Conservation (phyloP, 1,139 yeast species). For the Trichomonascaceae sp. region DNA sequence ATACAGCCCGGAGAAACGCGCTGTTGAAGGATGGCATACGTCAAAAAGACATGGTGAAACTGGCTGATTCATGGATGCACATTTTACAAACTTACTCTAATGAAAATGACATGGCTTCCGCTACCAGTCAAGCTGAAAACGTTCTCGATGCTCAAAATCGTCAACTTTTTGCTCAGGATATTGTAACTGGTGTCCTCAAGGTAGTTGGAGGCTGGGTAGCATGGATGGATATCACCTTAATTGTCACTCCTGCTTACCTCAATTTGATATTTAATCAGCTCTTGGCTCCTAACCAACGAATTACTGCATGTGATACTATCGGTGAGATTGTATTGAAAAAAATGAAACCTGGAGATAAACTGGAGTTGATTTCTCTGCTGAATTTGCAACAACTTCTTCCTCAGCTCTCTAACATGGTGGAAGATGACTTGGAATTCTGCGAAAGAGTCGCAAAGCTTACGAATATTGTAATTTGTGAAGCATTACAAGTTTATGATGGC, state of each 20-base stretch:
- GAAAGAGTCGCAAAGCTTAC: constrained; percentile 72
- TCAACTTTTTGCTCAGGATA: constrained; percentile 36
- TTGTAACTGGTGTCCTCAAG: constrained; percentile 53
- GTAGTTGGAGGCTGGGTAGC: constrained; percentile 82
- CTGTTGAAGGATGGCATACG: constrained; percentile 77
- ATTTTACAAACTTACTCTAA: constrained; percentile 41
- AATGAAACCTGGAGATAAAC: constrained; percentile 83
- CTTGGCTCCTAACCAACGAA: constrained; percentile 44
- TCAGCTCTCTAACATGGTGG: constrained; percentile 32
- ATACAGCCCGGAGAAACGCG: constrained; percentile 59
- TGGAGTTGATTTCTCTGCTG: constrained; percentile 65
- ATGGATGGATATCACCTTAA: constrained; percentile 88
- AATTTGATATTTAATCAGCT: constrained; percentile 58
- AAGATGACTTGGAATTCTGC: constrained; percentile 59
- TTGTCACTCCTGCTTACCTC: constrained; percentile 63
- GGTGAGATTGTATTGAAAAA: constrained; percentile 82
- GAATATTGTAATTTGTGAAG: constrained; percentile 70
- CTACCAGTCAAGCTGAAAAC: constrained; percentile 1
- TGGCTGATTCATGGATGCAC: constrained; percentile 65
- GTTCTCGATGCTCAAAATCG: constrained; percentile 4
- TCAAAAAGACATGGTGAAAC: constrained; percentile 60
- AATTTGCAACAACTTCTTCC: constrained; percentile 55
- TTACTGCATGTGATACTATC: constrained; percentile 65
- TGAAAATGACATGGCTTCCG: constrained; percentile 8
- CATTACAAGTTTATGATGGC: constrained; percentile 59